These are phyloP conservation scores for Suillus decipiens DNA, from an alignment of 768 basidiomycete species.

Conservation along the genomic window DNA sequence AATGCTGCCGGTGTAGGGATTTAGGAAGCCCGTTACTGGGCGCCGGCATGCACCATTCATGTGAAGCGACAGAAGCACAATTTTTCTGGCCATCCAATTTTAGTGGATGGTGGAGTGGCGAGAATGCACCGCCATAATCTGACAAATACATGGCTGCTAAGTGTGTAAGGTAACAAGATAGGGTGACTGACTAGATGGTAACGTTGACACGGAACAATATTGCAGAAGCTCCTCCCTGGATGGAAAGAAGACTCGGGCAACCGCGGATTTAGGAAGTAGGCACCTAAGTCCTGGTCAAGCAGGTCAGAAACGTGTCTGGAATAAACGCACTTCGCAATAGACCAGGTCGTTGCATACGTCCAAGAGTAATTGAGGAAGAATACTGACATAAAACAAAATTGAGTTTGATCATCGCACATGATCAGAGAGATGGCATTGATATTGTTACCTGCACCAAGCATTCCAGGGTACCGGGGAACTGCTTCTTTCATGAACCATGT, in stretches of 20 bases:
- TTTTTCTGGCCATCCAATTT: slow-evolving; percentile 11
- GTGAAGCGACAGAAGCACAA: not conserved
- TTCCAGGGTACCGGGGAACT: slow-evolving; percentile 71
- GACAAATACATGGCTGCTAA: slow-evolving; percentile 13
- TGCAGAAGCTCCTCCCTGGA: slow-evolving; percentile 53
- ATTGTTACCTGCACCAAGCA: slow-evolving; percentile 66
- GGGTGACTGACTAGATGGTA: slow-evolving; percentile 57
- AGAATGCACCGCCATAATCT: slow-evolving; percentile 73
- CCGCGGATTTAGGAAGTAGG: slow-evolving; percentile 57
- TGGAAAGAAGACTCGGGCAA: slow-evolving; percentile 69
- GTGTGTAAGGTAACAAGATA: not conserved
- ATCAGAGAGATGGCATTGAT: slow-evolving; percentile 3
- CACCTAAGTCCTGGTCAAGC: slow-evolving; percentile 43
- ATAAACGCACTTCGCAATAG: slow-evolving; percentile 55
- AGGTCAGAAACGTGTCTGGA: slow-evolving; percentile 7
- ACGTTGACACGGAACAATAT: slow-evolving; percentile 50
- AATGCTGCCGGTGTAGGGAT: slow-evolving; percentile 10
- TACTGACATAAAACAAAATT: slow-evolving; percentile 38
- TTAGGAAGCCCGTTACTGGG: not conserved
- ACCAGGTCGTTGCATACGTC: slow-evolving; percentile 71
- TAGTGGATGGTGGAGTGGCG: slow-evolving; percentile 53
- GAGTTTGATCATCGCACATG: slow-evolving; percentile 9
- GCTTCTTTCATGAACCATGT: slow-evolving; percentile 67
- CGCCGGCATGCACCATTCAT: not conserved
- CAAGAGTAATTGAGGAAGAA: slow-evolving; percentile 77